Evolutionary conservation across 2,329 filamentous ascomycete species (phyloP), one percentile per base, ranked within the genome.

Genomic region (Aspergillus quadrilineatus): DNA sequence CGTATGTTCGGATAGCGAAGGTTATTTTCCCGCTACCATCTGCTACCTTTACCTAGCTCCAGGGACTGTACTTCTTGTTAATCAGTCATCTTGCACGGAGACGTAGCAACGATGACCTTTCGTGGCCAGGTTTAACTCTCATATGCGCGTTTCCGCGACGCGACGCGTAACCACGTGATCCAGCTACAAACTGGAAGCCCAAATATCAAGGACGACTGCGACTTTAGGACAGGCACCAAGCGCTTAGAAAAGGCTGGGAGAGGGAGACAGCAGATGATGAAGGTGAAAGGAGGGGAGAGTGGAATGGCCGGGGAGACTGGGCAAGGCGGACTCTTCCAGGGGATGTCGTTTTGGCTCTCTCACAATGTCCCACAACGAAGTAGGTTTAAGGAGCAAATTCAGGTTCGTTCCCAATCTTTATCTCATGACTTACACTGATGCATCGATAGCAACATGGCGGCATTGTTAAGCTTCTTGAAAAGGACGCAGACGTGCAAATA

Each of bases 341-440:
- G 80, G 44, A 75, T 76, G 56, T 81, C 75, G 45, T 86, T 88
- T 71, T 87, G 83, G 79, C 67, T 88, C 39, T 77, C 82, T 22
- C 77, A 79, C 55, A 79, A 78, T 53, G 72, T 84, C 26, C 84
- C 84, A 8, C 68, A 73, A 41, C 80, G 84, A 53, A 67, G 61
- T 26, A 71, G 71, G 50, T 79, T 81, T 61, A 71, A 80, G 43
- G 69, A 79, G n/a, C 67, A 76, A 47, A 80, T 86, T 56, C 69
- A 69, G 64, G 77, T 79, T 7, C n/a, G 32, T 8, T 36, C 34
- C 2, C 6, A 28, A 9, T 2, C 26, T 10, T 14, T 28, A 3
- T 29, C 28, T 3, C 10, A n/a, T 9, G 14, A 10, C 12, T n/a
- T 29, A 4, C 4, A 17, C 49, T 60, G 46, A 67, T 10, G 4